phyloP scores from a whole-genome alignment of 768 basidiomycete genomes.

The Tephrocybe sp. region DNA sequence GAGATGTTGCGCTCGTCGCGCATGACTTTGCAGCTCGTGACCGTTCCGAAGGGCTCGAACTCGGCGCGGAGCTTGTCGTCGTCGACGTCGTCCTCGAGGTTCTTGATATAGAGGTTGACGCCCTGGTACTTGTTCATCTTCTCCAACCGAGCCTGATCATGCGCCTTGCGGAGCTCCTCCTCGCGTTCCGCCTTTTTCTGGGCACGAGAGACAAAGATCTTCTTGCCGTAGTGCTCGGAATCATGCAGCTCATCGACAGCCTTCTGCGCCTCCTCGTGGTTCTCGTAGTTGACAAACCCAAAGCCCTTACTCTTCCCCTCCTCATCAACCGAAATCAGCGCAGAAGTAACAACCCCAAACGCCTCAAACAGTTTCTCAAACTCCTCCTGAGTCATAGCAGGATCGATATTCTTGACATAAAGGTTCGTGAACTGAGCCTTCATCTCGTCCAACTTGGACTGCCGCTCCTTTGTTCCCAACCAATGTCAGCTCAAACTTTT shows the following conservation, averaged over 20 bases:
- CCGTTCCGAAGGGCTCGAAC: constrained; percentile 95
- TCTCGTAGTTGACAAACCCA: constrained; percentile 96
- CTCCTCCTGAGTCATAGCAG: constrained; percentile 79
- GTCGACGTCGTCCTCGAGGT: constrained; percentile 96
- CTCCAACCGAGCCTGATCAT: constrained; percentile 96
- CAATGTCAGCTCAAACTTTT: background rate
- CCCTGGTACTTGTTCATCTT: constrained; percentile 98
- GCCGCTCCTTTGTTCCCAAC: constrained; percentile 67
- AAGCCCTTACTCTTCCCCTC: constrained; percentile 95
- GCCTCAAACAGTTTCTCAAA: constrained; percentile 77
- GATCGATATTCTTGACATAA: constrained; percentile 96
- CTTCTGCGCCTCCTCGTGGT: constrained; percentile 86
- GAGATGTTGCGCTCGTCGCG: constrained; percentile 91
- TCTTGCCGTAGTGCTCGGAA: constrained; percentile 78
- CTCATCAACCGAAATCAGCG: constrained; percentile 81
- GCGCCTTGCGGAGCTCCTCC: constrained; percentile 89
- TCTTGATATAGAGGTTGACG: constrained; percentile 99
- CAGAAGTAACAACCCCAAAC: constrained; percentile 87
- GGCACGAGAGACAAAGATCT: constrained; percentile 93
- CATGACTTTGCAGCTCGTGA: constrained; percentile 99
- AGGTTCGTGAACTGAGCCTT: constrained; percentile 97
- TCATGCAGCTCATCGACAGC: constrained; percentile 93
- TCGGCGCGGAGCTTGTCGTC: constrained; percentile 96
- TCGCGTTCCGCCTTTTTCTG: constrained; percentile 99
- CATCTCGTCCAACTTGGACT: constrained; percentile 98